Evolutionary conservation across 768 basidiomycete species (phyloP).

Genomic region (Leucosporidium yakuticum): DNA sequence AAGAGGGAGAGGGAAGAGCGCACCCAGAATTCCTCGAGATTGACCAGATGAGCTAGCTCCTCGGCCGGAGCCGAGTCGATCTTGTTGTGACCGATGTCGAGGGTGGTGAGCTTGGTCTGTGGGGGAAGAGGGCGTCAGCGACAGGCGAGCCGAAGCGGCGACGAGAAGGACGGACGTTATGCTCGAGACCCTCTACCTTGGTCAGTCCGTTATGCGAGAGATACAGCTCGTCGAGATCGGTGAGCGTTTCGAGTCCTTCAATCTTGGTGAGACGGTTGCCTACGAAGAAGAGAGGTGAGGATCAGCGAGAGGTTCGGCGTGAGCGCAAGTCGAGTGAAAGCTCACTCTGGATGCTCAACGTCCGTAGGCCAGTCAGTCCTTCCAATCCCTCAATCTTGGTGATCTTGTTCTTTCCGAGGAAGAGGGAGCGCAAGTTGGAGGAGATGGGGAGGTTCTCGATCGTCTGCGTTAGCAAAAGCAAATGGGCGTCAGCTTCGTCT

Average conservation of each 20-base stretch:
- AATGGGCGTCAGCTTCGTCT: slow-evolving; percentile 10
- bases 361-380: slow-evolving; percentile 65
- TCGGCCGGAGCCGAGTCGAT: slow-evolving; percentile 59
- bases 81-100: slow-evolving; percentile 84
- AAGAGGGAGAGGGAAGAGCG: slow-evolving; percentile 34
- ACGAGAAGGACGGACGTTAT: slow-evolving; percentile 57
- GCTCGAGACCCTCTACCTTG: slow-evolving; percentile 73
- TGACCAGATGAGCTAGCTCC: slow-evolving; percentile 66
- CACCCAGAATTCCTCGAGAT: slow-evolving; percentile 94
- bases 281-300: slow-evolving; percentile 25
- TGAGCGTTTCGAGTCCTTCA: slow-evolving; percentile 68
- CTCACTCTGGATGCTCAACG: slow-evolving; percentile 67
- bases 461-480: slow-evolving; percentile 53
- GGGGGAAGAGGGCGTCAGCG: background rate
- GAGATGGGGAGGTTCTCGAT: slow-evolving; percentile 72
- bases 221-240: slow-evolving; percentile 78
- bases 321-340: background rate
- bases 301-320: too few species aligned
- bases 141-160: background rate
- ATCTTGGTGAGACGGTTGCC: slow-evolving; percentile 84
- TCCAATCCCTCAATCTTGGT: slow-evolving; percentile 73
- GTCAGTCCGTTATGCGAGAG: slow-evolving; percentile 88
- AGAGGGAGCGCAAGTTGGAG: slow-evolving; percentile 80
- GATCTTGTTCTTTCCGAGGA: slow-evolving; percentile 98
- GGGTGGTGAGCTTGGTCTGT: slow-evolving; percentile 64